A percentile compares a stretch with the other conserved stretches of the same genome.
These are phyloP conservation scores for Helianthus annuus DNA, from an alignment of 129 eudicot species.

Conservation along the genomic window HanXRQr2.0-SUNRISE NC_035440.2:20533963-20534462, in stretches of 20 bases:
- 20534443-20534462: slow-evolving; percentile 11
- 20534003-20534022: too few species aligned
- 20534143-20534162: slow-evolving; percentile 20
- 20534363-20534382: too few species aligned
- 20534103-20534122: slow-evolving; percentile 25
- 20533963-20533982: too few species aligned
- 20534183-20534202: slow-evolving; percentile 6
- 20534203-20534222: slow-evolving; percentile 38
- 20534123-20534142: slow-evolving; percentile 22
- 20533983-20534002: too few species aligned
- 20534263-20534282: too few species aligned
- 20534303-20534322: slow-evolving; percentile 4
- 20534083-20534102: slow-evolving; percentile 32
- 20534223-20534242: too few species aligned
- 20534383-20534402: slow-evolving; percentile 99
- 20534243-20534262: too few species aligned
- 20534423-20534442: slow-evolving; percentile 89
- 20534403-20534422: slow-evolving; percentile 84
- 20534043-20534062: slow-evolving; percentile 13
- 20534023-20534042: neutral
- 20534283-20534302: too few species aligned
- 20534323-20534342: neutral
- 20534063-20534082: slow-evolving; percentile 4
- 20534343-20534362: slow-evolving; percentile 50
- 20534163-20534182: slow-evolving; percentile 25